Conservation (phyloP, 352 stramenopile genomes). For the Phytophthora palmivora region DNA sequence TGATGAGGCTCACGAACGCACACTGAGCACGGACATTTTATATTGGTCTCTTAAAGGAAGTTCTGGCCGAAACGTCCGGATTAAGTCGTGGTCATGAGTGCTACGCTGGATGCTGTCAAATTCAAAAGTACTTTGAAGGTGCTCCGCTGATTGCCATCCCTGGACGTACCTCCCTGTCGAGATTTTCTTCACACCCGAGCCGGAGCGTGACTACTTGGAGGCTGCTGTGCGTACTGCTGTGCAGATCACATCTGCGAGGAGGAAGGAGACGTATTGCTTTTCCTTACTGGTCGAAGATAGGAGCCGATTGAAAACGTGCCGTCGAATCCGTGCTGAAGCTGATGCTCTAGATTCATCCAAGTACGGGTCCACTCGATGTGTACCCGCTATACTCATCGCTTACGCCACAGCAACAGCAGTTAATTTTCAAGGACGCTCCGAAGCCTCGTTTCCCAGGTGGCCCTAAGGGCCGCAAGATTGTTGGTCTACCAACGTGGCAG, state of each 20-base stretch:
- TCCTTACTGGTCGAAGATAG: conserved; percentile 99
- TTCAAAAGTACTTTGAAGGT: conserved; percentile 96
- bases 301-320: conserved; percentile 99
- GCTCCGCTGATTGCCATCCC: conserved; percentile 95
- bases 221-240: conserved; percentile 84
- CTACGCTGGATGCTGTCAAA: conserved; percentile 98
- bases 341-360: conserved; percentile 94
- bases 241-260: conserved; percentile 98
- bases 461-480: conserved; percentile 94
- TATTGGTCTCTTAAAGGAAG: conserved; percentile 98
- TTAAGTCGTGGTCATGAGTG: conserved; percentile 98
- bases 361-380: conserved; percentile 93
- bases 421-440: conserved; percentile 99
- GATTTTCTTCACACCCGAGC: conserved; percentile 98
- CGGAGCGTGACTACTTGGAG: conserved; percentile 99
- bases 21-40: conserved; percentile 97
- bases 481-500: conserved; percentile 99
- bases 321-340: conserved; percentile 84
- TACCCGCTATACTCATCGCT: conserved; percentile 99
- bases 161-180: conserved; percentile 97
- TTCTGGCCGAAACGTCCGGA: conserved; percentile 94
- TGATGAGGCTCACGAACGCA: conserved; percentile 98
- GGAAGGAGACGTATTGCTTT: conserved; percentile 98
- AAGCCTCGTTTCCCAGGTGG: conserved; percentile 85
- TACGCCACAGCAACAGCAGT: conserved; percentile 98